phyloP scores from a whole-genome alignment of 208 protist genomes.

The Entamoeba histolytica region DNA sequence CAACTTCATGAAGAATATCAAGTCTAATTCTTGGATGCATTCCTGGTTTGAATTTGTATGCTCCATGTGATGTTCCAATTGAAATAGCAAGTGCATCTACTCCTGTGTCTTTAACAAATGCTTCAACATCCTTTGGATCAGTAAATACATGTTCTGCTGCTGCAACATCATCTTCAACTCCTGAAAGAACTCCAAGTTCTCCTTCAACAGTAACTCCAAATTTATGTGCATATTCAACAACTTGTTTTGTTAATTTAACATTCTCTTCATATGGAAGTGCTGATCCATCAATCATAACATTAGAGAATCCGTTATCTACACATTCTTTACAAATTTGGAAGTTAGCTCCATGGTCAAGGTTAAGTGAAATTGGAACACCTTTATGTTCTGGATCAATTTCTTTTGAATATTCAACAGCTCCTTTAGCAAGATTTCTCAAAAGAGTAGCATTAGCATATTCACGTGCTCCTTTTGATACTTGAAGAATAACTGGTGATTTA shows the following conservation, averaged over 20 bases:
- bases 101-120: slow-evolving; percentile 24
- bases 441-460: slow-evolving; percentile 31
- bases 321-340: slow-evolving; percentile 15
- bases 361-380: slow-evolving; percentile 29
- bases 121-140: slow-evolving; percentile 25
- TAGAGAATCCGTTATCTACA: slow-evolving; percentile 32
- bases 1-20: slow-evolving; percentile 26
- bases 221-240: slow-evolving; percentile 30
- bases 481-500: slow-evolving; percentile 36
- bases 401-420: slow-evolving; percentile 13
- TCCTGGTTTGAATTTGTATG: slow-evolving; percentile 34
- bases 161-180: slow-evolving; percentile 33
- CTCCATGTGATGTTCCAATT: slow-evolving; percentile 37
- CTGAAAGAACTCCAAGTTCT: slow-evolving; percentile 31
- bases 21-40: background rate
- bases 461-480: slow-evolving; percentile 30
- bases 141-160: slow-evolving; percentile 16
- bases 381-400: background rate
- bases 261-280: slow-evolving; percentile 30
- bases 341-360: slow-evolving; percentile 33
- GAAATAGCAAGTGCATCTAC: slow-evolving; percentile 36
- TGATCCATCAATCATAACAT: slow-evolving; percentile 41
- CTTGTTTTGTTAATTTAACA: slow-evolving; percentile 30
- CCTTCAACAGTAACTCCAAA: slow-evolving; percentile 33
- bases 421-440: slow-evolving; percentile 28